phyloP scores from a whole-genome alignment of 2,329 filamentous ascomycete species.

The Conoideocrella luteorostrata region DNA sequence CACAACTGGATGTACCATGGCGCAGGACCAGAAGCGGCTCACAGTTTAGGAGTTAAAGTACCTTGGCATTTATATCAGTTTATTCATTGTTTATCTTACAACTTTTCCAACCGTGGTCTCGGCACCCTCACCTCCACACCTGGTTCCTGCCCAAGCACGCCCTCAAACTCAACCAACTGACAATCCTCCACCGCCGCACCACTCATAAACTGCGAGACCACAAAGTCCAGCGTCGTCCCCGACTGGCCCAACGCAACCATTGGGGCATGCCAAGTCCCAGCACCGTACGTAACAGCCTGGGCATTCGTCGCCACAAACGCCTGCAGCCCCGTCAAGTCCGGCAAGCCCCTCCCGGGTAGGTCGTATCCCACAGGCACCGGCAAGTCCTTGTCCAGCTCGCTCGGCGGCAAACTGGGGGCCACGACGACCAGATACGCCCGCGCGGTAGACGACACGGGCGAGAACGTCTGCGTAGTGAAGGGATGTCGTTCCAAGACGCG shows the following conservation, averaged over 20 bases:
- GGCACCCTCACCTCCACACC: conserved; percentile 30
- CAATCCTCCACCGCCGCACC: conserved; percentile 79
- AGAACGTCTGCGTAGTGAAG: conserved; percentile 89
- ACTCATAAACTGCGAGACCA: conserved; percentile 85
- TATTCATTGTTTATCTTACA: conserved; percentile 1
- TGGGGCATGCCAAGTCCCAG: conserved; percentile 91
- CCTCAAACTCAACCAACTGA: conserved; percentile 59
- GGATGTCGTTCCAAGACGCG: conserved; percentile 82
- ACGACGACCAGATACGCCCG: conserved; percentile 78
- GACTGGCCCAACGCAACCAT: conserved; percentile 75
- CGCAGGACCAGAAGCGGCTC: too few relatives aligned
- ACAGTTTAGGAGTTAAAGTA: too few relatives aligned
- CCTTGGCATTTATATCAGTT: too few relatives aligned
- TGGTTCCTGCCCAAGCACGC: conserved; percentile 30
- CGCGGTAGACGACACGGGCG: conserved; percentile 56
- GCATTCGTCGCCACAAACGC: conserved; percentile 73
- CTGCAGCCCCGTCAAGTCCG: conserved; percentile 62
- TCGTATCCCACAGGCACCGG: conserved; percentile 23
- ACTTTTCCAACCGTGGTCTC: conserved; percentile 11
- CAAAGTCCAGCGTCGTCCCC: conserved; percentile 65
- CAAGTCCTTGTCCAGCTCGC: conserved; percentile 17
- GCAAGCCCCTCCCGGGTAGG: conserved; percentile 57
- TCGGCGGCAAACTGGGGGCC: conserved; percentile 62
- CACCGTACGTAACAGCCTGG: conserved; percentile 86
- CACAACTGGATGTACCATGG: too few relatives aligned